Conservation (phyloP, 2,329 filamentous ascomycete species). For the Colletotrichum eremochloae region DNA sequence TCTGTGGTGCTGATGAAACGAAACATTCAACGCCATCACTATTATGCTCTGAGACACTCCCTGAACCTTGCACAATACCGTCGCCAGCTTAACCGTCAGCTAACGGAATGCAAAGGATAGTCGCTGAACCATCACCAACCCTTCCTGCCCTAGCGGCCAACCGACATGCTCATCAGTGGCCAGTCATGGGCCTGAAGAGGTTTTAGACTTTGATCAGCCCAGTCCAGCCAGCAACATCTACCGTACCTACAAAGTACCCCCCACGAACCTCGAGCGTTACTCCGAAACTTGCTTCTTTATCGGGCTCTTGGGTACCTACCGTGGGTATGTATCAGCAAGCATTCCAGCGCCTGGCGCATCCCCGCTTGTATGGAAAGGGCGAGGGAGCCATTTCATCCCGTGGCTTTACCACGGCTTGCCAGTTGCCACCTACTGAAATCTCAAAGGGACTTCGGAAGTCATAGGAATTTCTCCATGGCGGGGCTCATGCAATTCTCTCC, state of each 20-base stretch:
- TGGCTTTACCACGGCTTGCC: conserved; percentile 26
- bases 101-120: conserved; percentile 13
- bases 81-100: conserved; percentile 32
- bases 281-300: conserved; percentile 22
- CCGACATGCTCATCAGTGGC: conserved; percentile 24
- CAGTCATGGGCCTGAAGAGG: background rate
- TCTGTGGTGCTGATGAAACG: conserved; percentile 34
- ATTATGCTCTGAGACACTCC: conserved; percentile 31
- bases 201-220: conserved; percentile 14
- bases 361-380: conserved; percentile 19
- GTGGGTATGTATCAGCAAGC: conserved; percentile 1
- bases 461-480: conserved; percentile 31
- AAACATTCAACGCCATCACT: conserved; percentile 37
- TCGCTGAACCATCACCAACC: conserved; percentile 2
- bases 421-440: conserved; percentile 24
- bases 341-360: conserved; percentile 15
- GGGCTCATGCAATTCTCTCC: conserved; percentile 24
- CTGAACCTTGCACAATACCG: background rate
- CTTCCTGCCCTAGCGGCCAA: background rate
- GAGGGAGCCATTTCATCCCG: conserved; percentile 34
- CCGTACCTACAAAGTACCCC: background rate
- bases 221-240: conserved; percentile 31
- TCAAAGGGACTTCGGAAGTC: conserved; percentile 16
- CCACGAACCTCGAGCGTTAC: background rate
- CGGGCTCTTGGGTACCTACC: background rate